These are phyloP conservation scores for Diplodia mutila DNA, from an alignment of 2,329 filamentous ascomycete genomes.

Conservation along the genomic window DNA sequence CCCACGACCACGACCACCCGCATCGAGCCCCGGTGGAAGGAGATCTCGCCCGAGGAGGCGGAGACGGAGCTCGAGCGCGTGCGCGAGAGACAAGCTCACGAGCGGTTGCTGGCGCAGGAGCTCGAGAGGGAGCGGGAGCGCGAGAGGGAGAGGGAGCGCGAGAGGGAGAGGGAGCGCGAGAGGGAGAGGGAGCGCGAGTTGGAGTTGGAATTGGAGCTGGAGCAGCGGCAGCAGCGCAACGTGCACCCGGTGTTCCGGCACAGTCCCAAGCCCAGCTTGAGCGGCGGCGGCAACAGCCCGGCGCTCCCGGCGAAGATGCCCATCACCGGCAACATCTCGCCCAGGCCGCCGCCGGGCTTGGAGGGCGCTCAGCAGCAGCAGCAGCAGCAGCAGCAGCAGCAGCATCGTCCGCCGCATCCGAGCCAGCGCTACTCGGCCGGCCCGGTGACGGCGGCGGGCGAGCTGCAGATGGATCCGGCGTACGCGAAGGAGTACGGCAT, in stretches of 20 bases:
- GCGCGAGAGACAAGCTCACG: not conserved
- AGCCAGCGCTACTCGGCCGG: not conserved
- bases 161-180: not conserved
- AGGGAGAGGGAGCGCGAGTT: not conserved
- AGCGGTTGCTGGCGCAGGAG: not conserved
- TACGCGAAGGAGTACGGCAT: conserved; percentile 20
- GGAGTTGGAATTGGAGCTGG: not conserved
- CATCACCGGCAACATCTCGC: not conserved
- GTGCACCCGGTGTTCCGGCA: conserved; percentile 5
- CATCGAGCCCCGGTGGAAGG: conserved; percentile 4
- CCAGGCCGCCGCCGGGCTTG: not conserved
- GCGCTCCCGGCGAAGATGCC: not conserved
- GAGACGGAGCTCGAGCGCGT: not conserved
- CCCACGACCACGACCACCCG: not conserved
- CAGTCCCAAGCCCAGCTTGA: not conserved
- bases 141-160: not conserved
- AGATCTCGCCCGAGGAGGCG: conserved; percentile 2
- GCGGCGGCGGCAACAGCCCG: not conserved
- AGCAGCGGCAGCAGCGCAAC: conserved; percentile 2
- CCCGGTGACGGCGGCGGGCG: not conserved
- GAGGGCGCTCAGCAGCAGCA: not conserved
- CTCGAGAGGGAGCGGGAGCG: not conserved
- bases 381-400: not conserved
- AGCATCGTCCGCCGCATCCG: not conserved
- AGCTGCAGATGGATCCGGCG: conserved; percentile 7